These are phyloP conservation scores for Hymenoscyphus linearis DNA, from an alignment of 2,329 filamentous ascomycete genomes.

Conservation along the genomic window DNA sequence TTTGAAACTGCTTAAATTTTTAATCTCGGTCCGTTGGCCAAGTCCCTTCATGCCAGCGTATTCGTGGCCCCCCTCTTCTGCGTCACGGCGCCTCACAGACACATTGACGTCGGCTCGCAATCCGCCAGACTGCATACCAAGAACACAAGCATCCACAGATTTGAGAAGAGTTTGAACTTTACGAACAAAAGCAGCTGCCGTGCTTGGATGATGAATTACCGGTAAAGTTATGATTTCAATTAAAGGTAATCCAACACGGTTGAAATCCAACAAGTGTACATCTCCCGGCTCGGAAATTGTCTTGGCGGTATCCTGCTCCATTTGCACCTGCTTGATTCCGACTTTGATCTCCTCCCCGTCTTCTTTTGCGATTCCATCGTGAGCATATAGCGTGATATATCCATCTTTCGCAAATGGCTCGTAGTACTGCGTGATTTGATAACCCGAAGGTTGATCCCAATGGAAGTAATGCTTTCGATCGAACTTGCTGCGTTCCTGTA, in stretches of 20 bases:
- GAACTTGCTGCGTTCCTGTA: conserved; percentile 75
- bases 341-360: conserved; percentile 67
- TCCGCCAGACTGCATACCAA: conserved; percentile 90
- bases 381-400: conserved; percentile 59
- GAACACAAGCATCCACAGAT: conserved; percentile 77
- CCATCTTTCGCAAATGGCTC: conserved; percentile 66
- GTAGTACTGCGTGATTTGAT: conserved; percentile 98
- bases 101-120: conserved; percentile 94
- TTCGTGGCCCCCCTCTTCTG: conserved; percentile 33
- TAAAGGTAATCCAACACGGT: conserved; percentile 82
- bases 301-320: conserved; percentile 98
- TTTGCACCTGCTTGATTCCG: conserved; percentile 88
- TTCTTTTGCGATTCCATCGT: conserved; percentile 74
- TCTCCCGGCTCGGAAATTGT: conserved; percentile 72
- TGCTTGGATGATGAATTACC: conserved; percentile 79
- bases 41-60: conserved; percentile 58
- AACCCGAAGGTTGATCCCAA: conserved; percentile 93
- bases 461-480: conserved; percentile 99
- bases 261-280: conserved; percentile 82
- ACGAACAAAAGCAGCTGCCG: conserved; percentile 80
- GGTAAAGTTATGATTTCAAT: conserved; percentile 94
- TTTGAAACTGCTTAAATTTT: conserved; percentile 92
- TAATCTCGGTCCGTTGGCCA: conserved; percentile 91
- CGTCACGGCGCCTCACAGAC: conserved; percentile 60
- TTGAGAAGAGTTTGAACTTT: conserved; percentile 81